Evolutionary conservation across 2,329 filamentous ascomycete genomes (phyloP), one percentile per base, ranked within the genome.

Genomic region (Fusarium circinatum): DNA sequence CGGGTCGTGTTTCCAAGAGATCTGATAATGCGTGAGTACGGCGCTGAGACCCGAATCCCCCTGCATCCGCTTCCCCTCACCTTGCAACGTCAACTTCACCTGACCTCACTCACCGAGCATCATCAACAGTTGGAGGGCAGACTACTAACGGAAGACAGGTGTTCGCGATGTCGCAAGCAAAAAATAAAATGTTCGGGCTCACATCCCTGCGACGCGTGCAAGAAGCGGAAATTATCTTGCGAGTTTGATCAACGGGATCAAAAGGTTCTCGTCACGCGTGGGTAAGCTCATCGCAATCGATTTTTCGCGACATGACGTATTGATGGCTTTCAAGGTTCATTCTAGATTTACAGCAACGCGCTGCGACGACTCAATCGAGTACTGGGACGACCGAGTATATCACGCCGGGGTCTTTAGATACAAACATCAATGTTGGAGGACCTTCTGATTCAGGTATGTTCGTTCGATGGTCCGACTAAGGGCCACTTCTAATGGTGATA

Each of bases 251-350:
- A 86, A 44, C 80, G 82, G n/a, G 83, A 86, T 42, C 84, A 86
- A 56, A 87, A 87, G 69, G 80, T 88, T 20, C 75, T 87, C 8
- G 85, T 88, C 8, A 86, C 85, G 20, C 80, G 81, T 78, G 84
- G 84, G 85, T 86, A 60, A 39, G 66, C 39, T 34, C 18, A 45
- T 18, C 38, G 36, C 45, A 18, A 59, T 30, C 42, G 17, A 24
- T n/a, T 55, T 24, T 71, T 76, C 42, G 20, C 11, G 55, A 45
- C 13, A 45, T 65, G 64, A 44, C 49, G 28, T 61, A 51, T 28
- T 66, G 44, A 57, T 38, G 2, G 39, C 3, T 44, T 15, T 49
- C 20, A 54, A 83, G 82, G 9, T 83, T 79, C 52, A 78, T 84
- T 49, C 74, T 81, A 5, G 81, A 83, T 41, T 76, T 84, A n/a